Base-by-base conservation (phyloP, 805 yeast genomes). In the Wickerhamomyces kurtzmanii region DNA sequence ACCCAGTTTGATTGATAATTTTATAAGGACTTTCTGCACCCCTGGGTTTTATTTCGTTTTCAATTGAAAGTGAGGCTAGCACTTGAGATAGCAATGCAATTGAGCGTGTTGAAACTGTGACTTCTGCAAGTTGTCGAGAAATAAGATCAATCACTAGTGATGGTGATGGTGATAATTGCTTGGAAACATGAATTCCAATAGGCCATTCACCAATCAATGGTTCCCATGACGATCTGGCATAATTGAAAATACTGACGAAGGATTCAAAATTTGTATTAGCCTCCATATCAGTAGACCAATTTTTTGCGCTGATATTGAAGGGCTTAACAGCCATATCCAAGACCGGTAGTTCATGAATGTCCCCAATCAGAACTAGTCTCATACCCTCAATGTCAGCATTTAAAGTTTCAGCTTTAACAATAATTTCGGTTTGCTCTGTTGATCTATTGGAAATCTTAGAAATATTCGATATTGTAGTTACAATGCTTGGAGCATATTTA, bases 211-310 rank as follows among this genome's bases (percentile, higher is more conserved):
- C 98, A 27, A 91, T 51, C 25, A 91, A 58, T 0, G 98, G 96
- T 44, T 91, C 97, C 97, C 98, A 87, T 0, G 85, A 70, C 4
- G 96, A 86, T 36, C 81, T 73, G 0, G 96, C 71, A 49, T 87
- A 87, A 49, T 86, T 86, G 61, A 81, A 87, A 13, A 84, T 71
- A 50, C 84, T 86, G 8, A 81, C 68, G 34, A 59, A 69, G 1
- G 85, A 65, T 34, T 73, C 81, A 20, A 86, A 51, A 15, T 70
- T 68, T 0, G 79, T 62, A 31, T 73, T 75, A 1, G 84, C 81
- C 40, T 75, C 76, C 30, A 87, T 51, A 34, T 82, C 87, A 1
- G 87, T 75, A 0, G 94, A 79, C 96, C 96, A 87, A 42, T 87
- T 82, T 30, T 68, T 66, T 0, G 85, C 87, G 18, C 57, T 58